A percentile compares a stretch with the other conserved stretches of the same genome.
Evolutionary conservation across 257 asterid genomes (phyloP).

Genomic region (Nicotiana obtusifolia): DNA sequence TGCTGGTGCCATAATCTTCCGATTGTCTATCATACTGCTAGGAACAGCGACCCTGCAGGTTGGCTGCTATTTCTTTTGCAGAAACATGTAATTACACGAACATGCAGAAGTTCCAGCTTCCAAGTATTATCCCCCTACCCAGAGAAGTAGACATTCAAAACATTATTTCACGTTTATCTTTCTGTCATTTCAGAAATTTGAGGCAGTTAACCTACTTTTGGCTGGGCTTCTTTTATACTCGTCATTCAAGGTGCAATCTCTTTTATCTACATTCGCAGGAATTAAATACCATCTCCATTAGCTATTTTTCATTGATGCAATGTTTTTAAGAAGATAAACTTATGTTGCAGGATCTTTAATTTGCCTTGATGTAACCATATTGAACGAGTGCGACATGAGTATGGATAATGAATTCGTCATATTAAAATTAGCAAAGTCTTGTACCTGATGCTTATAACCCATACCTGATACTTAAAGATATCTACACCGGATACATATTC

Average conservation of each 20-base stretch:
- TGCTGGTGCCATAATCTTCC: constrained; percentile 87
- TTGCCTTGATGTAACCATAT: not conserved
- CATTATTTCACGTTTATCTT: not conserved
- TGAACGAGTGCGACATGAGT: not conserved
- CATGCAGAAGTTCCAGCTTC: constrained; percentile 16
- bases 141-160: not conserved
- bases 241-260: constrained; percentile 75
- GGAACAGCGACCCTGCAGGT: constrained; percentile 99
- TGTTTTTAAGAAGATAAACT: not conserved
- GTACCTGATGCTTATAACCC: not conserved
- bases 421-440: not conserved
- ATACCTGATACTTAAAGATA: not conserved
- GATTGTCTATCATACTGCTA: constrained; percentile 79
- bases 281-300: not conserved
- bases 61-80: constrained; percentile 16
- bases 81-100: constrained; percentile 5
- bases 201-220: constrained; percentile 71
- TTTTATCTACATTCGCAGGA: not conserved
- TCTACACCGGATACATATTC: not conserved
- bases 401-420: not conserved
- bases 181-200: constrained; percentile 52
- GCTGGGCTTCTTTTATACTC: constrained; percentile 74
- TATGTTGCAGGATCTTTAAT: not conserved
- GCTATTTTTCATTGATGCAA: not conserved
- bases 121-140: not conserved